Evolutionary conservation across 257 asterid genomes (phyloP), one percentile per base, ranked within the genome.

Genomic region (Solanum sitiens): DNA sequence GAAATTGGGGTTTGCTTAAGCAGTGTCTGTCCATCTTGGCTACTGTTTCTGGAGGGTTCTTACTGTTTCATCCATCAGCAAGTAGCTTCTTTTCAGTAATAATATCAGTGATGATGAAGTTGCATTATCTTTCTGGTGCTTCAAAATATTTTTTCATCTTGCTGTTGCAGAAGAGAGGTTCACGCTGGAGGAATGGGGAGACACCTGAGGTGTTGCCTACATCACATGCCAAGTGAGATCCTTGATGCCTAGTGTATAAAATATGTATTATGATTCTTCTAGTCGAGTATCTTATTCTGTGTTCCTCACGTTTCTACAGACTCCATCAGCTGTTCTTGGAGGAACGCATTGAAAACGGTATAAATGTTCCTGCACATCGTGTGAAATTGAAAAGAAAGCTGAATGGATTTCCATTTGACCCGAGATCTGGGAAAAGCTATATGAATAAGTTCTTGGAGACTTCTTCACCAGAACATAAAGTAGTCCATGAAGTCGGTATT

Each of bases 311-410:
- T 92, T 72, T 85, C 53, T 74, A 87, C 95, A 97, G 99, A 90
- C 98, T 95, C 87, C 98, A 94, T 89, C 97, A 95, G 89, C 91
- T 96, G 90, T 95, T 96, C 70, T 84, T 93, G 92, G 95, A 94
- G 93, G 99, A 96, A 90, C 93, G 89, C 82, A 92, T 87, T 90
- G 96, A 92, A 90, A 94, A 89, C 90, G 93, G 93, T 76, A 92
- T 86, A 86, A 89, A 84, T 79, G 93, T 89, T 86, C 93, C 95
- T 88, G 87, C 93, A 71, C 90, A 92, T 72, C 95, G 93, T 73
- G 95, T 91, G 86, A 95, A 92, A 91, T 90, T 97, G 89, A 97
- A 94, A 87, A 95, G 96, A 93, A 93, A 95, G 93, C 92, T 93
- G 86, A 94, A 92, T 92, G 96, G 96, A 87, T 95, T 95, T 87